Evolutionary conservation across 805 yeast species (phyloP).

Genomic region (Ogataea saltuana): DNA sequence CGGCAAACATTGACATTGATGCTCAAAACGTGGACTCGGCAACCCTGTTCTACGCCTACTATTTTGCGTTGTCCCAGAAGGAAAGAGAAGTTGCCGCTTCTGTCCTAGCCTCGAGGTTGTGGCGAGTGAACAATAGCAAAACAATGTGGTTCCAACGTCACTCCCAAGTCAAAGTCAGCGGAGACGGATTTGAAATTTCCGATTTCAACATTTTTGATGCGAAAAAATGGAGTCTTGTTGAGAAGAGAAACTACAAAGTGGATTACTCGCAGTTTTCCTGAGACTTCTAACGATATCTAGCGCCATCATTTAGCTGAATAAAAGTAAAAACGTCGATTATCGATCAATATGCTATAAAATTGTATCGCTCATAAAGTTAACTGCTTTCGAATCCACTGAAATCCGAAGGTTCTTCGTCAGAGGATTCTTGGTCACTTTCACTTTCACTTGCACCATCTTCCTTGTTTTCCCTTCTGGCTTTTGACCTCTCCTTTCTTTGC

Average conservation of each 20-base stretch:
- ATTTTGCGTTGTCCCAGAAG: conserved; percentile 42
- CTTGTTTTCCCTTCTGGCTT: conserved; percentile 40
- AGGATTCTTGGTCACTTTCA: conserved; percentile 27
- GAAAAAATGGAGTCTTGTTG: conserved; percentile 44
- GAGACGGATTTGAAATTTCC: conserved; percentile 43
- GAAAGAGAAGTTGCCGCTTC: conserved; percentile 41
- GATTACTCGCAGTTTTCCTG: conserved; percentile 34
- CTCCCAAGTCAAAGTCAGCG: conserved; percentile 39
- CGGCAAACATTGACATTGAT: conserved; percentile 27
- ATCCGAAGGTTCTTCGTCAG: conserved; percentile 29
- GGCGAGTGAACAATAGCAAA: conserved; percentile 37
- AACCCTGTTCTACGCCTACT: conserved; percentile 45
- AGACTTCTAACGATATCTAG: not conserved
- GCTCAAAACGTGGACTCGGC: conserved; percentile 35
- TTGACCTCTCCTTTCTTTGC: conserved; percentile 66
- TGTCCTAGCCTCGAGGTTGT: conserved; percentile 37
- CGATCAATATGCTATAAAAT: too few species aligned
- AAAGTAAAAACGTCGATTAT: too few species aligned
- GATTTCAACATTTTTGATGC: conserved; percentile 47
- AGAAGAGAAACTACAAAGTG: conserved; percentile 41
- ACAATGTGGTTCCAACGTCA: conserved; percentile 40
- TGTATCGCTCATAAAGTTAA: conserved; percentile 1
- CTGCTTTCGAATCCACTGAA: conserved; percentile 22
- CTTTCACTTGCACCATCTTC: conserved; percentile 36
- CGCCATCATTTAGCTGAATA: not conserved